Conservation (phyloP, 805 yeast species). For the Clavispora phyllophila region DNA sequence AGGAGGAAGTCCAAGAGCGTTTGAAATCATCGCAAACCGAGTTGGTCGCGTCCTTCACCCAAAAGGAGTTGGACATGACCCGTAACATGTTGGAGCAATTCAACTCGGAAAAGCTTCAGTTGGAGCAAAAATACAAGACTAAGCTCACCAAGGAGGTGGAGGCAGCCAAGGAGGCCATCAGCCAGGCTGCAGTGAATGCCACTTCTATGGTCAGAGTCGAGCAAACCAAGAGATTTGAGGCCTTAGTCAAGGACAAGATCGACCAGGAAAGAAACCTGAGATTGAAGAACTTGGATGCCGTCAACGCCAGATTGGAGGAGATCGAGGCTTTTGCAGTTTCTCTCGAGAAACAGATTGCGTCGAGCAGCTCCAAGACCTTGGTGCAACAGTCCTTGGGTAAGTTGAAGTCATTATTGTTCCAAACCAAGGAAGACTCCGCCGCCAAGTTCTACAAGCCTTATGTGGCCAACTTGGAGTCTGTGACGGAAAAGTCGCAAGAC, state of each 20-base stretch:
- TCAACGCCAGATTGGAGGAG: constrained; percentile 49
- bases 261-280: constrained; percentile 64
- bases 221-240: constrained; percentile 63
- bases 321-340: constrained; percentile 50
- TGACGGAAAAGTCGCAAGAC: constrained; percentile 22
- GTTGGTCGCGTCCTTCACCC: constrained; percentile 34
- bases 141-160: constrained; percentile 61
- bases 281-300: constrained; percentile 59
- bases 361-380: constrained; percentile 30
- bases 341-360: constrained; percentile 33
- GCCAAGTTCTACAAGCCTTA: constrained; percentile 28
- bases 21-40: constrained; percentile 36
- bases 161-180: constrained; percentile 59
- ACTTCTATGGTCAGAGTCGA: constrained; percentile 61
- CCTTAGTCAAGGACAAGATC: constrained; percentile 51
- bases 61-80: constrained; percentile 54
- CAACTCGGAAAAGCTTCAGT: constrained; percentile 52
- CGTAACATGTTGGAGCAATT: constrained; percentile 56
- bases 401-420: constrained; percentile 27
- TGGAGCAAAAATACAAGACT: constrained; percentile 54
- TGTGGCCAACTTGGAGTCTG: constrained; percentile 31
- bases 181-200: constrained; percentile 70
- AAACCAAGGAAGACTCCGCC: constrained; percentile 18
- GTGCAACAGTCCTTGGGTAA: constrained; percentile 29
- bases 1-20: constrained; percentile 30